phyloP scores from a whole-genome alignment of 768 basidiomycete genomes.

The Mrakia gelida region DNA sequence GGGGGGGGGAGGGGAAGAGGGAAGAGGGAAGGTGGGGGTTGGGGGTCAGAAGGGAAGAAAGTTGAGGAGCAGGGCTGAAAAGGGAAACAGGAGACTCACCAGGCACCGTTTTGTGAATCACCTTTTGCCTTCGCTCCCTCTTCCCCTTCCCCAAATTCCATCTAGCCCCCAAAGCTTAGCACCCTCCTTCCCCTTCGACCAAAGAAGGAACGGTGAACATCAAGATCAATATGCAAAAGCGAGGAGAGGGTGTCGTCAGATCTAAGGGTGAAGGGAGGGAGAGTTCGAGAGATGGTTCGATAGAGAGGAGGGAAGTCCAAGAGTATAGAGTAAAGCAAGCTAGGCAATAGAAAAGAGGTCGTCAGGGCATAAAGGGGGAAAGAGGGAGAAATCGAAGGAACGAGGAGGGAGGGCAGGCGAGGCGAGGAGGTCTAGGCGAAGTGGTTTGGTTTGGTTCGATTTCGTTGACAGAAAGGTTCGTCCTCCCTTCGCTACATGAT shows the following conservation, averaged over 20 bases:
- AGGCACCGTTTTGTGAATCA: background rate
- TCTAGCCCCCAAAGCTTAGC: background rate
- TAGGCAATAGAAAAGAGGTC: background rate
- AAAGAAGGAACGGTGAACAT: background rate
- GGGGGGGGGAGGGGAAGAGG: background rate
- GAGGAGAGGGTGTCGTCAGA: background rate
- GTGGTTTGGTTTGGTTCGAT: background rate
- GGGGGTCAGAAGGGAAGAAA: conserved; percentile 2
- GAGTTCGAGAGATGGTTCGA: background rate
- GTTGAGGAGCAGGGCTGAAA: background rate
- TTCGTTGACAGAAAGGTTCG: background rate
- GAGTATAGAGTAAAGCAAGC: conserved; percentile 5
- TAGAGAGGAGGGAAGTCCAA: background rate
- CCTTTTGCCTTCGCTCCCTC: background rate
- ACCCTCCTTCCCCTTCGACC: background rate
- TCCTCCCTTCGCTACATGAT: conserved; percentile 38
- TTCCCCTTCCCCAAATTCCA: background rate
- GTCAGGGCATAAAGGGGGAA: background rate
- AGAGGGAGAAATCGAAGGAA: background rate
- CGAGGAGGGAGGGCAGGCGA: background rate
- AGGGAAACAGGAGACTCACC: background rate
- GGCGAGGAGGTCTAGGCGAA: background rate
- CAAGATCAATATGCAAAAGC: background rate
- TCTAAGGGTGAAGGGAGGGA: background rate
- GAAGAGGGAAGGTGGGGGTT: background rate